Conservation (phyloP, 225 moss, liverwort and hornwort genomes). For the Sphagnum contortum region DNA sequence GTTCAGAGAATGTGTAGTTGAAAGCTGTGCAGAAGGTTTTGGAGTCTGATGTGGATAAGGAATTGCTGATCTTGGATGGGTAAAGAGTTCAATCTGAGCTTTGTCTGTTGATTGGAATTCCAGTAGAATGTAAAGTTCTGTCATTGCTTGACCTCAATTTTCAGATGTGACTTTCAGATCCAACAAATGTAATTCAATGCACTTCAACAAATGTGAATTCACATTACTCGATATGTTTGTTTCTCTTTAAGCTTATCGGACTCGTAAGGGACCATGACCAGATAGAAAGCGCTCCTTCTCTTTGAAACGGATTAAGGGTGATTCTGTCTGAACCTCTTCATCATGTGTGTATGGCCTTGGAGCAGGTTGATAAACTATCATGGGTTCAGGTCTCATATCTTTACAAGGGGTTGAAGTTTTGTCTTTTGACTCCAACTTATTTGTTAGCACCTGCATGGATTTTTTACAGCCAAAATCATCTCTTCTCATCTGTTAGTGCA, state of each 20-base stretch:
- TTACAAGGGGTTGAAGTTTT: background rate
- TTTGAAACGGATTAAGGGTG: slow-evolving; percentile 10
- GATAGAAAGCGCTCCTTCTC: slow-evolving; percentile 16
- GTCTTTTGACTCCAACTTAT: background rate
- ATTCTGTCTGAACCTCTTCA: slow-evolving; percentile 18
- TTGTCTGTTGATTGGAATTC: no score
- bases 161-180: no score
- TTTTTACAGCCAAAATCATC: background rate
- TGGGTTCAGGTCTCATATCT: slow-evolving; percentile 15
- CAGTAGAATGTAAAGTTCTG: no score
- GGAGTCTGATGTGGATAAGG: no score
- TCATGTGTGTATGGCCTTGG: slow-evolving; percentile 14
- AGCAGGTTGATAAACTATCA: slow-evolving; percentile 14
- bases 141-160: no score
- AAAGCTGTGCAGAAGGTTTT: no score
- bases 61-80: no score
- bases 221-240: no score
- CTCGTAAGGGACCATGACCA: slow-evolving; percentile 13
- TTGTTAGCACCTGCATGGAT: slow-evolving; percentile 1
- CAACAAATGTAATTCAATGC: no score
- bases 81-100: no score
- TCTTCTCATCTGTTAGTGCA: background rate
- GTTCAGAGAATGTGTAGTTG: no score
- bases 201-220: no score
- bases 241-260: background rate